Evolutionary conservation across 73 alveolate species (phyloP).

Genomic region (Symbiodinium natans): DNA sequence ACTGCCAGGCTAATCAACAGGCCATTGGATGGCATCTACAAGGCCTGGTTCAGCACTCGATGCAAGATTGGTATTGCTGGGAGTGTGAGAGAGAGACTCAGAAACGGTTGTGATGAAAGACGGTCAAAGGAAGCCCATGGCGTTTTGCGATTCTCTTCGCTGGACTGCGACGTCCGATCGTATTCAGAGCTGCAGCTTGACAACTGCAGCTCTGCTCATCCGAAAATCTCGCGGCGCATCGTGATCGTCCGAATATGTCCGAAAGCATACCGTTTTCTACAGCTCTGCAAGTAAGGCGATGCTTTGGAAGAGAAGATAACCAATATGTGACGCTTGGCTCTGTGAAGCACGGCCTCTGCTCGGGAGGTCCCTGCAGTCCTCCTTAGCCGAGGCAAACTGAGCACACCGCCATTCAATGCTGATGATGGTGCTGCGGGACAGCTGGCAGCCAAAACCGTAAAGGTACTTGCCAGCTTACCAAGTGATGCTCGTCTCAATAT

Average conservation of each 20-base stretch:
- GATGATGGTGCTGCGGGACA: conserved; percentile 82
- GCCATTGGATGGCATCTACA: conserved; percentile 92
- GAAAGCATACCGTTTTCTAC: no score
- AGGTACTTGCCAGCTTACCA: conserved; percentile 47
- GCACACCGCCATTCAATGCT: conserved; percentile 37
- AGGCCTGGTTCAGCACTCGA: conserved; percentile 5
- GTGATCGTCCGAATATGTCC: no score
- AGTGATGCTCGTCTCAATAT: neutral
- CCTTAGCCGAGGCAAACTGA: conserved; percentile 37
- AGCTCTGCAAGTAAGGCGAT: conserved; percentile 36
- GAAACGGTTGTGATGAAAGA: neutral
- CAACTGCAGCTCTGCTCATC: conserved; percentile 29
- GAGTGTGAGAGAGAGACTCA: neutral
- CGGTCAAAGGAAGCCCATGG: conserved; percentile 71
- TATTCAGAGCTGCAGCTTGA: conserved; percentile 88
- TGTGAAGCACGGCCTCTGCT: neutral
- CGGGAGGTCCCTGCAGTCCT: neutral
- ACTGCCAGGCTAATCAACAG: conserved; percentile 57
- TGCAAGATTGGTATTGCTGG: no score
- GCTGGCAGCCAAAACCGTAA: conserved; percentile 53
- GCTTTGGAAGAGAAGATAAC: conserved; percentile 66
- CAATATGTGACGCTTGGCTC: conserved; percentile 13
- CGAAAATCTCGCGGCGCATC: neutral
- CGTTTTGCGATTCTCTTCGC: conserved; percentile 79
- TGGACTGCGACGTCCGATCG: conserved; percentile 81